A percentile compares a stretch with the other conserved stretches of the same genome.
Evolutionary conservation across 148 eudicot species (phyloP).

Genomic region (Nepenthes gracilis): DNA sequence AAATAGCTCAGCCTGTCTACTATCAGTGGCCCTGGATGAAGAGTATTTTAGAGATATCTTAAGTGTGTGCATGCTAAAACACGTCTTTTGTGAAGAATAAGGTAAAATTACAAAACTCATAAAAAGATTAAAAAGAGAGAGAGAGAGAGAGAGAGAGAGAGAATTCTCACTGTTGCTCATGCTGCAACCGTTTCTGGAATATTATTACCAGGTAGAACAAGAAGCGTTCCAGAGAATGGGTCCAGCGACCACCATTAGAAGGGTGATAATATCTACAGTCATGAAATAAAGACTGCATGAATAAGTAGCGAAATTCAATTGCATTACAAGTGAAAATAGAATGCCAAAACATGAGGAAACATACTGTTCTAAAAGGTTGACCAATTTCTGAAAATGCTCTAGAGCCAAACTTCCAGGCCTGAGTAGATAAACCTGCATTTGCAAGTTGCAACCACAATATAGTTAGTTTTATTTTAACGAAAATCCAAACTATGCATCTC

Average conservation of each 20-base stretch:
- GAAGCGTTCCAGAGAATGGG: slow-evolving; percentile 77
- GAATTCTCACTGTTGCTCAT: slow-evolving; percentile 62
- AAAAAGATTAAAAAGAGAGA: no score
- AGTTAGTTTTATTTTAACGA: neutral
- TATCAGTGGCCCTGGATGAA: slow-evolving; percentile 41
- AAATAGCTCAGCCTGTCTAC: slow-evolving; percentile 29
- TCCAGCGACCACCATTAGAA: slow-evolving; percentile 99
- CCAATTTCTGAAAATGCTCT: slow-evolving; percentile 64
- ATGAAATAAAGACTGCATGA: slow-evolving; percentile 7
- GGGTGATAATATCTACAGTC: slow-evolving; percentile 85
- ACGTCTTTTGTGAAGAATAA: neutral
- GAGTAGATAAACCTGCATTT: slow-evolving; percentile 73
- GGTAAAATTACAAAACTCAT: neutral
- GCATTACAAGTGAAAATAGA: slow-evolving; percentile 5
- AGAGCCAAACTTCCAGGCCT: slow-evolving; percentile 71
- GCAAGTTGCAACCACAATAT: slow-evolving; percentile 6
- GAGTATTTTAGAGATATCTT: slow-evolving; percentile 4
- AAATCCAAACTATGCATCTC: neutral
- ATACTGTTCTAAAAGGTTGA: slow-evolving; percentile 94
- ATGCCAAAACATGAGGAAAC: slow-evolving; percentile 23
- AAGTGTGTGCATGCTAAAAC: neutral
- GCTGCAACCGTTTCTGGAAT: slow-evolving; percentile 75
- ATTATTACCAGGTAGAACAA: slow-evolving; percentile 63
- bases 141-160: neutral
- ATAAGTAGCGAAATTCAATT: slow-evolving; percentile 1